phyloP scores from a whole-genome alignment of 108 stramenopile genomes.

The Cylindrotheca fusiformis region DNA sequence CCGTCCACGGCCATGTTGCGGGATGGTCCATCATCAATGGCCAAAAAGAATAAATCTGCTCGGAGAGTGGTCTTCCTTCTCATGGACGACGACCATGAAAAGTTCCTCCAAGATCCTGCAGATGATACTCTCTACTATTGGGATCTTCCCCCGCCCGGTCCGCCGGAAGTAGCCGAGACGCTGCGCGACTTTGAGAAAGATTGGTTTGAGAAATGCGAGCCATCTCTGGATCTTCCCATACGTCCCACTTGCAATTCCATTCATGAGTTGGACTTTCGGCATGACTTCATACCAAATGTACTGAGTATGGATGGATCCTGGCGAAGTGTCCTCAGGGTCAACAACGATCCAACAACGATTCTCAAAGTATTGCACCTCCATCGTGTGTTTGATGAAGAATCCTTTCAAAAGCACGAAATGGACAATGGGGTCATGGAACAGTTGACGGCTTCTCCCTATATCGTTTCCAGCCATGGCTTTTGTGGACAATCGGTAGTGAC shows the following conservation, averaged over 20 bases:
- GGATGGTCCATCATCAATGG: too few relatives aligned
- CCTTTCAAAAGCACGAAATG: conserved; percentile 52
- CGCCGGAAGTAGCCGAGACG: too few relatives aligned
- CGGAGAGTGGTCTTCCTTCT: too few relatives aligned
- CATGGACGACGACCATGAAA: too few relatives aligned
- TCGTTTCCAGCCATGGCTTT: conserved; percentile 57
- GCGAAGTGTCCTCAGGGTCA: conserved; percentile 18
- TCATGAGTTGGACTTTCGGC: conserved; percentile 15
- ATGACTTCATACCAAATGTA: background rate
- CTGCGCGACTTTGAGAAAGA: conserved; percentile 26
- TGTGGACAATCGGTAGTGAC: conserved; percentile 69
- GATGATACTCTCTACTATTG: too few relatives aligned
- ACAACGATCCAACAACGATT: conserved; percentile 15
- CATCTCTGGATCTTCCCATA: conserved; percentile 4
- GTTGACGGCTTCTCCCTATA: conserved; percentile 45
- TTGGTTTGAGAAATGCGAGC: conserved; percentile 18
- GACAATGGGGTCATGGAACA: conserved; percentile 73
- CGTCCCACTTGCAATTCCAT: conserved; percentile 25
- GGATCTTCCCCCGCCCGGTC: too few relatives aligned
- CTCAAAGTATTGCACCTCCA: conserved; percentile 65
- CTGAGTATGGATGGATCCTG: conserved; percentile 22
- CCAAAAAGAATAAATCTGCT: too few relatives aligned
- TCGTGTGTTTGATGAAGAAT: conserved; percentile 54
- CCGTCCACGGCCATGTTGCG: too few relatives aligned
- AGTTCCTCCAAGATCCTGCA: too few relatives aligned